These are phyloP conservation scores for Fusarium nisikadoi DNA, from an alignment of 2,329 filamentous ascomycete genomes.

Conservation along the genomic window DNA sequence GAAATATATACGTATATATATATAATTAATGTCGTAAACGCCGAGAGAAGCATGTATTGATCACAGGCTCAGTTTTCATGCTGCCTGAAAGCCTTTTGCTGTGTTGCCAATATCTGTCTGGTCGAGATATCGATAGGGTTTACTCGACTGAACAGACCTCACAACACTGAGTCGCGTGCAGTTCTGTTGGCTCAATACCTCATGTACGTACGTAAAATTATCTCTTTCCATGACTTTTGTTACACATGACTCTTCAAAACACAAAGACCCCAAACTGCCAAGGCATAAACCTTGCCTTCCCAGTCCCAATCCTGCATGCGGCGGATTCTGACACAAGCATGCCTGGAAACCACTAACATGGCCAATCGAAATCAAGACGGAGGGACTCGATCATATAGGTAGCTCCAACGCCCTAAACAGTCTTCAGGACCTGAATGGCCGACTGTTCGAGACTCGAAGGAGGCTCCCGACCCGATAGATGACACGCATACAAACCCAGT, in stretches of 20 bases:
- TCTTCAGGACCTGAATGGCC: conserved; percentile 12
- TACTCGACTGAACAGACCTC: background rate
- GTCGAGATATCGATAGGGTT: background rate
- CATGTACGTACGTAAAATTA: conserved; percentile 40
- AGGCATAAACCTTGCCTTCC: conserved; percentile 29
- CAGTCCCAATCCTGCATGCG: conserved; percentile 40
- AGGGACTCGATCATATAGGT: background rate
- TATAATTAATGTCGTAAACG: background rate
- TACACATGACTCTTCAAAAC: conserved; percentile 41
- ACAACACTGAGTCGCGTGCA: conserved; percentile 8
- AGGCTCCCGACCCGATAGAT: conserved; percentile 6
- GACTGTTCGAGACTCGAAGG: conserved; percentile 12
- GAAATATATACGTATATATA: background rate
- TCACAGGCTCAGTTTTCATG: background rate
- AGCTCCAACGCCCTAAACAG: conserved; percentile 2
- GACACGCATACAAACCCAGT: conserved; percentile 31
- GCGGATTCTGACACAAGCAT: conserved; percentile 44
- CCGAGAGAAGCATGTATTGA: background rate
- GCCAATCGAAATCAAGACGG: conserved; percentile 21
- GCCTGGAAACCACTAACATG: conserved; percentile 36
- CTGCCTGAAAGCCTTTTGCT: background rate
- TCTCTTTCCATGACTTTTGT: conserved; percentile 45
- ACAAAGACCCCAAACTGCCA: conserved; percentile 18
- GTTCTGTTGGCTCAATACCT: background rate
- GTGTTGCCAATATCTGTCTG: background rate